These are phyloP conservation scores for Protostelium mycophagum DNA, from an alignment of 78 protist genomes.

Conservation along the genomic window DNA sequence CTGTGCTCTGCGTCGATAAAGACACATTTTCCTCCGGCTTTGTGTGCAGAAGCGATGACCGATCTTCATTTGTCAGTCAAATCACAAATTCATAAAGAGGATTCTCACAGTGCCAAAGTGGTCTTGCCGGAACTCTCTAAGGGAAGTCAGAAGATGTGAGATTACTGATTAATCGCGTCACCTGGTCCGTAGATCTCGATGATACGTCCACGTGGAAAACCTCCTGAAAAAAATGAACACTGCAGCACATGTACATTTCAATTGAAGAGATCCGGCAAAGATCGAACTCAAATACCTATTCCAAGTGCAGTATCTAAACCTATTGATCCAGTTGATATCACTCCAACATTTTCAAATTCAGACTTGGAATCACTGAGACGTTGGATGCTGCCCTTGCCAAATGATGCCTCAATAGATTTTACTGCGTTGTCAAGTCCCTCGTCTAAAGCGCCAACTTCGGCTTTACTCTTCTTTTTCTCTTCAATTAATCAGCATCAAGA, in stretches of 20 bases:
- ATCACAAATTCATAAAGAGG: neutral
- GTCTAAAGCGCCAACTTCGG: neutral
- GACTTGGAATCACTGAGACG: conserved; percentile 33
- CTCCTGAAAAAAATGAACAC: conserved; percentile 16
- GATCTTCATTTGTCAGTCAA: neutral
- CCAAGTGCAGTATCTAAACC: conserved; percentile 68
- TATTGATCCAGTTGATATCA: conserved; percentile 60
- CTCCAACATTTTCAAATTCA: conserved; percentile 36
- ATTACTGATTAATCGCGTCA: too few relatives aligned
- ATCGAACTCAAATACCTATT: conserved; percentile 14
- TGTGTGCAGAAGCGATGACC: conserved; percentile 67
- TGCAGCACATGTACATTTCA: neutral
- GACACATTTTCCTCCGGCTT: conserved; percentile 59
- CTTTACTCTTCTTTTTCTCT: neutral
- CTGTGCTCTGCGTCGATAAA: conserved; percentile 76
- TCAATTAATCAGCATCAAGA: neutral
- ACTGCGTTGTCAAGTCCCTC: conserved; percentile 22
- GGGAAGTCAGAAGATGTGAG: too few relatives aligned
- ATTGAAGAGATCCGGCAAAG: neutral
- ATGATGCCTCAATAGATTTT: conserved; percentile 33
- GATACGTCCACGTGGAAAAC: conserved; percentile 52
- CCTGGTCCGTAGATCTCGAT: conserved; percentile 73
- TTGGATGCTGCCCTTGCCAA: conserved; percentile 59
- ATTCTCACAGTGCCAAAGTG: conserved; percentile 7
- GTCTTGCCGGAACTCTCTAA: conserved; percentile 67